These are phyloP conservation scores for Chlorella sp. DNA, from an alignment of 139 green algal genomes.

Conservation along the genomic window DNA sequence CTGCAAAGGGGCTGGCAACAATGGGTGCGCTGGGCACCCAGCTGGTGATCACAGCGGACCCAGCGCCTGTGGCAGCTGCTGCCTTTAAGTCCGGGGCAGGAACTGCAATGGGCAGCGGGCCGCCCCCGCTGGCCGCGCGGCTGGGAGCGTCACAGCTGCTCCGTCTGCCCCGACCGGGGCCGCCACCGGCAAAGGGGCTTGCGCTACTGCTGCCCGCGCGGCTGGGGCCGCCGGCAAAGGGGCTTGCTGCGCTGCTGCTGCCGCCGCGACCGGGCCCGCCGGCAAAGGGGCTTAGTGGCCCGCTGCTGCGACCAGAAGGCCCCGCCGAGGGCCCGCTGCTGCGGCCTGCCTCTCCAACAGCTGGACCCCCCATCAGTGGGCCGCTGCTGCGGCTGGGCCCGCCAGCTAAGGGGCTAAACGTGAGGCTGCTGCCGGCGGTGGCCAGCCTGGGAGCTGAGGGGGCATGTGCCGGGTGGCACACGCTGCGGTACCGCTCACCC, in stretches of 20 bases:
- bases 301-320: not conserved
- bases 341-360: no score
- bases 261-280: not conserved
- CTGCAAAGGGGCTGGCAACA: not conserved
- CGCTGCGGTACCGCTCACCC: not conserved
- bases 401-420: not conserved
- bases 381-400: not conserved
- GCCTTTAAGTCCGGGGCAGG: no score
- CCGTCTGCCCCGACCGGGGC: not conserved
- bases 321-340: not conserved
- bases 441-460: not conserved
- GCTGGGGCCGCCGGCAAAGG: not conserved
- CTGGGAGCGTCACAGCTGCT: not conserved
- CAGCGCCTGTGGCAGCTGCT: no score
- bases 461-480: not conserved
- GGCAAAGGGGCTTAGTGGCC: not conserved
- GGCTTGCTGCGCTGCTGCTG: not conserved
- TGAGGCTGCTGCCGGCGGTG: not conserved
- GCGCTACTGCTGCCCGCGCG: not conserved
- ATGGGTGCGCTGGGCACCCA: no score
- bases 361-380: no score
- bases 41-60: no score
- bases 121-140: no score
- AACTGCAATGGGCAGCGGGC: no score
- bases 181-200: not conserved